Conservation (phyloP, 2,329 filamentous ascomycete genomes). For the Madurella mycetomatis region DNA sequence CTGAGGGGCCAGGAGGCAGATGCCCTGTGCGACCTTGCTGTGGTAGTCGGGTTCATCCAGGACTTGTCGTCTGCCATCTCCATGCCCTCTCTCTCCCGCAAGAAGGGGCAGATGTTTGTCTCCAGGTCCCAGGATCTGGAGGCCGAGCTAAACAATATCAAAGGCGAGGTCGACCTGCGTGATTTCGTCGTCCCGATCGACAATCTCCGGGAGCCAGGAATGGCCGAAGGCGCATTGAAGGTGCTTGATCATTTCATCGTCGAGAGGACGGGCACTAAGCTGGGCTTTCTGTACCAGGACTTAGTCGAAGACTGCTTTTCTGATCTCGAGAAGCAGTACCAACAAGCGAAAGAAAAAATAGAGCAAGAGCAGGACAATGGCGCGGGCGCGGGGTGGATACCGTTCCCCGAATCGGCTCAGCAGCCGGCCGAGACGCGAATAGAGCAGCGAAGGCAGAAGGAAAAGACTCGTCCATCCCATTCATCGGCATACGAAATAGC, state of each 20-base stretch:
- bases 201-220: slow-evolving; percentile 39
- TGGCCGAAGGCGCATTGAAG: slow-evolving; percentile 34
- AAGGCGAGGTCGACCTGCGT: slow-evolving; percentile 33
- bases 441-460: slow-evolving; percentile 37
- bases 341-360: slow-evolving; percentile 25
- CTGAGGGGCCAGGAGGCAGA: slow-evolving; percentile 33
- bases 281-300: slow-evolving; percentile 42
- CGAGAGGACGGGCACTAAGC: slow-evolving; percentile 35
- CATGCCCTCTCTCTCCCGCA: slow-evolving; percentile 37
- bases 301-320: slow-evolving; percentile 36
- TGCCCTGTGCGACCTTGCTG: slow-evolving; percentile 34
- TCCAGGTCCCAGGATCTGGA: slow-evolving; percentile 32
- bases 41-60: slow-evolving; percentile 37
- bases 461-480: slow-evolving; percentile 40
- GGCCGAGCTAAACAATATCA: slow-evolving; percentile 36
- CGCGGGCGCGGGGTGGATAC: slow-evolving; percentile 13
- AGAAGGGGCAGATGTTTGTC: slow-evolving; percentile 38
- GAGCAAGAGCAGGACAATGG: slow-evolving; percentile 11
- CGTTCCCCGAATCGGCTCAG: slow-evolving; percentile 17
- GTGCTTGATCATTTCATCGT: slow-evolving; percentile 29
- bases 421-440: slow-evolving; percentile 26
- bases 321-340: slow-evolving; percentile 30
- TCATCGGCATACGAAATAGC: slow-evolving; percentile 34
- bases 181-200: slow-evolving; percentile 39
- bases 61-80: slow-evolving; percentile 33